phyloP scores from a whole-genome alignment of 2,329 filamentous ascomycete species.

The Corinectria fuckeliana region DNA sequence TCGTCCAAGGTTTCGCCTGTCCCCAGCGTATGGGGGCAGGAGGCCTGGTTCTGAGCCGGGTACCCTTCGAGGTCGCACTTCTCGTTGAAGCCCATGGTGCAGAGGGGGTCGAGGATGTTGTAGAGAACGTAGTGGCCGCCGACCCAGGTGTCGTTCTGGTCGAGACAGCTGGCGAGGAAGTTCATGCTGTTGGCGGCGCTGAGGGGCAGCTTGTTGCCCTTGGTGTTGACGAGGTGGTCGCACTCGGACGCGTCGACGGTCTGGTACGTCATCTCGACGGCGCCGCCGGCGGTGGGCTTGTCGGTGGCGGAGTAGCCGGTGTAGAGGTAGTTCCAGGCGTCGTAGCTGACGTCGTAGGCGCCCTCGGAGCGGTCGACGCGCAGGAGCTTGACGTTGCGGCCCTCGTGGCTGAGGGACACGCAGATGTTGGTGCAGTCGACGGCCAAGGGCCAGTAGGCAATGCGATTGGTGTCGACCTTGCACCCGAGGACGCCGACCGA shows the following conservation, averaged over 20 bases:
- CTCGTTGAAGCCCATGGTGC: conserved; percentile 55
- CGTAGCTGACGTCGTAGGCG: conserved; percentile 65
- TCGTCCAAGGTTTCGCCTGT: conserved; percentile 42
- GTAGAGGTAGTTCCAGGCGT: conserved; percentile 67
- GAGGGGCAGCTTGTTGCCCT: conserved; percentile 47
- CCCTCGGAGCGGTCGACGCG: conserved; percentile 63
- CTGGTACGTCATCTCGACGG: conserved; percentile 54
- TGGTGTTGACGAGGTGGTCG: conserved; percentile 53
- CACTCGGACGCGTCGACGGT: conserved; percentile 54
- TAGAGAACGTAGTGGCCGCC: conserved; percentile 55
- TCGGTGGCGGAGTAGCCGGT: conserved; percentile 54
- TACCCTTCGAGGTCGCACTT: conserved; percentile 53
- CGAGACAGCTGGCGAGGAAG: conserved; percentile 55
- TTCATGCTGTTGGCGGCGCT: conserved; percentile 61
- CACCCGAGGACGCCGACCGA: conserved; percentile 67
- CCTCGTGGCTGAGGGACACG: conserved; percentile 56
- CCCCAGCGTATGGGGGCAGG: conserved; percentile 52
- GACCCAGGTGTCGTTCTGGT: conserved; percentile 52
- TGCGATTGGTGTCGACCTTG: conserved; percentile 65
- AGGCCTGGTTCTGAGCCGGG: conserved; percentile 52
- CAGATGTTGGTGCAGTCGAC: conserved; percentile 64
- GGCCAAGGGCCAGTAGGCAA: conserved; percentile 65
- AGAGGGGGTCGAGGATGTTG: conserved; percentile 59
- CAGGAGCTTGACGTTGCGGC: conserved; percentile 62
- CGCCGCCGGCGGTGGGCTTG: conserved; percentile 55